Base-by-base conservation (phyloP, 768 basidiomycete species). In the Royoungia palumana region DNA sequence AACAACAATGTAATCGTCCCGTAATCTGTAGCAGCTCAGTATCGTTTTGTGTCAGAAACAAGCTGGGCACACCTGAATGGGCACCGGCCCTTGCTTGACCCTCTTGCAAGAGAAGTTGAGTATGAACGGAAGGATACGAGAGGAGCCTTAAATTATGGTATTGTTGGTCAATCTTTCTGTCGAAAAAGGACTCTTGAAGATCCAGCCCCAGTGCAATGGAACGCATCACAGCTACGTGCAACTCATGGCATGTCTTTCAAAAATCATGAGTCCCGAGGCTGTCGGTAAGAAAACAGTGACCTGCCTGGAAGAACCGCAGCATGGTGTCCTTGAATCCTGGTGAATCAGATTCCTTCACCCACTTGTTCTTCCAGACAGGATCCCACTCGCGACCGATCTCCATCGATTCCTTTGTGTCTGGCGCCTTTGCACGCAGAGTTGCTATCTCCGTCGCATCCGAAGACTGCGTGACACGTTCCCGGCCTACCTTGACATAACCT, bases 371-470 rank as follows among this genome's bases (percentile, higher is more conserved):
- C 83, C 85, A 89, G 34, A 69, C 74, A 14, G 76, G 71, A 55
- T 88, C 89, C 81, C 85, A 87, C 49, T 94, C 89, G 21, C 86
- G 77, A 25, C 92, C 90, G 38, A 94, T 92, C 65, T 94, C 91
- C 83, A 94, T 90, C 8, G 81, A 74, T 66, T 94, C 90, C 66
- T 91, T 90, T 69, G 70, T 81, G 62, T 91, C 90, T 0, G 91
- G 90, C 0, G 90, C 82, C 50, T 80, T 82, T 49, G 70, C 72
- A n/a, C 91, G 82, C 19, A 93, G 70, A 37, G 75, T 66, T 38
- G 82, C 84, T 56, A 94, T 92, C 69, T 90, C 89, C 16, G 73
- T 67, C 10, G 81, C 75, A 65, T 89, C 80, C 27, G 76, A 71
- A 21, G 84, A 83, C 52, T 87, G 85, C 0, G 87, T 88, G 24